These are phyloP conservation scores for Huiozyma naganishii DNA, from an alignment of 805 yeast species.

Conservation along the genomic window DNA sequence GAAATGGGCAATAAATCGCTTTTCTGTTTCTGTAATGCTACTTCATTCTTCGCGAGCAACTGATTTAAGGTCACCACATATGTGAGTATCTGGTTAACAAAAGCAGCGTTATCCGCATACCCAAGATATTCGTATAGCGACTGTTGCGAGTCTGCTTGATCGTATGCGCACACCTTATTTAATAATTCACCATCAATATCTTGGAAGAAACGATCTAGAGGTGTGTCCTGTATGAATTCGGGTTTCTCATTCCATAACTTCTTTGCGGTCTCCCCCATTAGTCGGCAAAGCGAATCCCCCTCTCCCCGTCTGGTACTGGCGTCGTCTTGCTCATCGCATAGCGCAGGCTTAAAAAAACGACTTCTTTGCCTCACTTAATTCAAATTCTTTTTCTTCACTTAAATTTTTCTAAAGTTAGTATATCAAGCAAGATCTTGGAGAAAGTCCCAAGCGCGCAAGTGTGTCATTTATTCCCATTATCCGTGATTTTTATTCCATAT, in stretches of 20 bases:
- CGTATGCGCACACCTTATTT: constrained; percentile 4
- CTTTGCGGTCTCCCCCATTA: too few species aligned
- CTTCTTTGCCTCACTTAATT: too few species aligned
- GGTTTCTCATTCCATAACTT: constrained; percentile 15
- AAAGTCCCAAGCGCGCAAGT: too few species aligned
- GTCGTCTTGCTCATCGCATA: background rate
- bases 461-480: too few species aligned
- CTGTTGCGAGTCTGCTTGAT: background rate
- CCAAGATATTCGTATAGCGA: constrained; percentile 9
- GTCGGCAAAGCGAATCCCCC: too few species aligned
- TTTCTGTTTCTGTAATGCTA: constrained; percentile 5
- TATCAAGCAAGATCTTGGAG: too few species aligned
- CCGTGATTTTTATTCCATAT: too few species aligned
- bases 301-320: too few species aligned
- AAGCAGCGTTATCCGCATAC: constrained; percentile 8
- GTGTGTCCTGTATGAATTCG: constrained; percentile 22
- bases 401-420: too few species aligned
- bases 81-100: constrained; percentile 12
- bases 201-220: constrained; percentile 27
- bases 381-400: too few species aligned
- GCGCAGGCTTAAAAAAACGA: background rate
- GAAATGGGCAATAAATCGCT: constrained; percentile 47
- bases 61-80: constrained; percentile 9
- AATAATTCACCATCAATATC: constrained; percentile 10
- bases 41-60: constrained; percentile 7